Percentiles rank a stretch among this genome's conserved stretches.
phyloP scores from a whole-genome alignment of 345 rosid genomes.

The Lepidium africanum region DNA sequence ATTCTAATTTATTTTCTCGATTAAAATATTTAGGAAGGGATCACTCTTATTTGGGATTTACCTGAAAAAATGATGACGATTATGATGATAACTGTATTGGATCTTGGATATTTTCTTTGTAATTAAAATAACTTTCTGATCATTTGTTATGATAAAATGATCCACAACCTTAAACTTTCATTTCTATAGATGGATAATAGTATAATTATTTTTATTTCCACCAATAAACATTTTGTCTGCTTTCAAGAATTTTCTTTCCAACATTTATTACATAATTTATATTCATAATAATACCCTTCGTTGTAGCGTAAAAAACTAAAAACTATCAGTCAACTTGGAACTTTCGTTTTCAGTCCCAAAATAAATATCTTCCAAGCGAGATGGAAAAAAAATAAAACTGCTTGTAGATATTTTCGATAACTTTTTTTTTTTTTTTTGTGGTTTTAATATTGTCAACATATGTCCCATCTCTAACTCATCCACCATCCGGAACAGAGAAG shows the following conservation, averaged over 20 bases:
- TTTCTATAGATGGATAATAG: slow-evolving; percentile 1
- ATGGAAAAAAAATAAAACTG: background rate
- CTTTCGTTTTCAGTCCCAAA: background rate
- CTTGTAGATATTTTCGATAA: background rate
- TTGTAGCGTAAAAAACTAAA: background rate
- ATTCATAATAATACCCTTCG: background rate
- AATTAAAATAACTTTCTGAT: background rate
- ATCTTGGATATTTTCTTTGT: background rate
- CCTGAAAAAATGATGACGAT: background rate
- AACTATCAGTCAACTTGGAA: background rate
- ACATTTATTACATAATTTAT: background rate
- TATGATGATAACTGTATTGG: background rate
- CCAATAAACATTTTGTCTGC: background rate
- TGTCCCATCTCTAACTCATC: background rate
- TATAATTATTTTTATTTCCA: background rate
- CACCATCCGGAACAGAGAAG: slow-evolving; percentile 10
- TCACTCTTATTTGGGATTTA: background rate
- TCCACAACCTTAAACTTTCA: slow-evolving; percentile 20
- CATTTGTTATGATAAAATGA: background rate
- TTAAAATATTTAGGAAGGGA: background rate
- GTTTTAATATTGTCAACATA: background rate
- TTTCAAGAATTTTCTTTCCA: background rate
- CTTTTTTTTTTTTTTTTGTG: background rate
- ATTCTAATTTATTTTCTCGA: background rate
- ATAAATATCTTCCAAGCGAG: slow-evolving; percentile 13